Evolutionary conservation across 352 stramenopile genomes (phyloP).

Genomic region (Globisporangium heterothallicum): DNA sequence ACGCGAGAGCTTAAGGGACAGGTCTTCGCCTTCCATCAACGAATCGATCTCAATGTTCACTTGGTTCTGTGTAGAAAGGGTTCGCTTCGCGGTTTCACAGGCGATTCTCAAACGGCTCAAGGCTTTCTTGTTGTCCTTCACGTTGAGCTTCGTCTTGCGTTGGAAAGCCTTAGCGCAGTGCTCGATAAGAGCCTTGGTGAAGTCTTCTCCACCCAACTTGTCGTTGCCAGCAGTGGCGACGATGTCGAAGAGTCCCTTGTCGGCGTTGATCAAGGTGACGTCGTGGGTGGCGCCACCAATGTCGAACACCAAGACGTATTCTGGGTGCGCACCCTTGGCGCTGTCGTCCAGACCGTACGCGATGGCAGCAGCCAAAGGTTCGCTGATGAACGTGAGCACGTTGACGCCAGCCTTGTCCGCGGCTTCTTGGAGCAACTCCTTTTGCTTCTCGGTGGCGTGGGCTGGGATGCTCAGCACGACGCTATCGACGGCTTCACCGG

Average conservation of each 20-base stretch:
- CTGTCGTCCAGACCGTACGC: constrained; percentile 97
- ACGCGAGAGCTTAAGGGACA: constrained; percentile 96
- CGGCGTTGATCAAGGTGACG: constrained; percentile 94
- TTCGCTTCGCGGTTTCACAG: constrained; percentile 96
- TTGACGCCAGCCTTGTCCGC: constrained; percentile 91
- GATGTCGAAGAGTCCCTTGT: constrained; percentile 98
- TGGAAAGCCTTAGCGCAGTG: constrained; percentile 96
- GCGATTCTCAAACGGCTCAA: constrained; percentile 92
- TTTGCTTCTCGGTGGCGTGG: constrained; percentile 66
- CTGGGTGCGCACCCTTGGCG: constrained; percentile 74
- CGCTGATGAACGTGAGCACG: constrained; percentile 96
- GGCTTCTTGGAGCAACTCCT: constrained; percentile 70
- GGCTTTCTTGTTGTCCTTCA: constrained; percentile 91
- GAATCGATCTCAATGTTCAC: constrained; percentile 97
- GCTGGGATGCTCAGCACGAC: constrained; percentile 76
- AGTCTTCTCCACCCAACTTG: constrained; percentile 94
- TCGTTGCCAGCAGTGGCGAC: constrained; percentile 95
- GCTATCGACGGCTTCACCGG: constrained; percentile 70
- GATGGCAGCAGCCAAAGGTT: constrained; percentile 97
- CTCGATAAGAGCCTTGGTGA: constrained; percentile 95
- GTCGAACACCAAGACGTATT: constrained; percentile 98
- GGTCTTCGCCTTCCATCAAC: constrained; percentile 96
- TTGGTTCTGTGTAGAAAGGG: constrained; percentile 94
- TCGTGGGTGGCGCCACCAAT: constrained; percentile 97
- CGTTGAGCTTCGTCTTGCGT: constrained; percentile 91